Evolutionary conservation across 768 basidiomycete genomes (phyloP), one percentile per base, ranked within the genome.

Genomic region (Postia placenta): DNA sequence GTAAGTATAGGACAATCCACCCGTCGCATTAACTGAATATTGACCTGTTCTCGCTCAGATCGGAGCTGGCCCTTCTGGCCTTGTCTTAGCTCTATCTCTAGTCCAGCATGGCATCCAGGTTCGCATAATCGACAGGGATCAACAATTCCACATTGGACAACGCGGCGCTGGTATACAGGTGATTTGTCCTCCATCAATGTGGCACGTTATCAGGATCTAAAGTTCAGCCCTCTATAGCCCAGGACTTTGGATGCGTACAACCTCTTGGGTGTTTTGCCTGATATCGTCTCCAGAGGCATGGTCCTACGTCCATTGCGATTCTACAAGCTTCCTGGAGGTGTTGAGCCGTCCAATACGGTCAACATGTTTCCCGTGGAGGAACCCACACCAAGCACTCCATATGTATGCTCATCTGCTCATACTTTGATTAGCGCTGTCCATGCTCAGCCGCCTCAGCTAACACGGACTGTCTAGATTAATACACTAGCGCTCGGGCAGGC

Each of bases 91-190:
- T 12, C 37, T 56, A 12, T 52, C 51, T 23, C 40, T 56, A 9
- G 20, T 23, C 19, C 45, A 56, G 49, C 52, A 56, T 38, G 51
- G 48, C 20, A 38, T 56, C 5, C 45, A 51, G 11, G 48, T 52
- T 5, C 50, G 54, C 6, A 44, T 56, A 11, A 52, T 56, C 25
- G 54, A 56, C 4, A 52, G 47, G 36, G 43, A 42, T n/a, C 22
- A 28, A 3, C 15, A 17, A 15, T 12, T 17, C 28, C 46, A n/a
- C 25, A 28, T 50, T 4, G 64, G 61, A 15, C 49, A 52, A 12
- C 55, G 63, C 12, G 67, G 63, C 0, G 15, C 58, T 15, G 63
- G 56, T 12, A 49, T 49, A 6, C 30, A 33, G 40, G 48, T 49
- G 22, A 15, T 27, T 23, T 23, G 5, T 11, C 24, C 9, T 9